These are phyloP conservation scores for Phyllosticta paracitricarpa DNA, from an alignment of 2,329 filamentous ascomycete genomes.

Conservation along the genomic window DNA sequence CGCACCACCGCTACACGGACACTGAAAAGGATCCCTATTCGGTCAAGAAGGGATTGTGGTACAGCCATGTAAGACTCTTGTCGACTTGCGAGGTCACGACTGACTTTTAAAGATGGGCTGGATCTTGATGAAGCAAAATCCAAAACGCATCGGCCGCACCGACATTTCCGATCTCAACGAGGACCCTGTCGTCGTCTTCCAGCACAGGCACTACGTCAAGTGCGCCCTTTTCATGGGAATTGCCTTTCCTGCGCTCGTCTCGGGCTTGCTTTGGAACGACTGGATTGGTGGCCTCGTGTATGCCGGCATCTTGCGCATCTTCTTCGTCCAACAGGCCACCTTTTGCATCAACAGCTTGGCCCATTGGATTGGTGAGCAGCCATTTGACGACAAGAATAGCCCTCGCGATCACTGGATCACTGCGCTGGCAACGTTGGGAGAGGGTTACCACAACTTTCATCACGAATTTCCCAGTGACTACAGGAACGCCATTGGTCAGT, in stretches of 20 bases:
- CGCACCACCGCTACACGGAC: slow-evolving; percentile 86
- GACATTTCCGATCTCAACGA: slow-evolving; percentile 85
- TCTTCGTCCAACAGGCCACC: slow-evolving; percentile 84
- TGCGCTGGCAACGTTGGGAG: slow-evolving; percentile 72
- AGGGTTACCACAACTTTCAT: slow-evolving; percentile 93
- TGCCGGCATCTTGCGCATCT: slow-evolving; percentile 74
- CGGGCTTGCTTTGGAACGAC: slow-evolving; percentile 71
- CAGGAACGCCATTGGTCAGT: slow-evolving; percentile 64
- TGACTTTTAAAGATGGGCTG: slow-evolving; percentile 50
- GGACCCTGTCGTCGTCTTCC: slow-evolving; percentile 75
- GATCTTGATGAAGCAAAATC: slow-evolving; percentile 93
- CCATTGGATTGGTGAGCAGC: slow-evolving; percentile 86
- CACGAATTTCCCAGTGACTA: slow-evolving; percentile 92
- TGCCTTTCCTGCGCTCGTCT: slow-evolving; percentile 62
- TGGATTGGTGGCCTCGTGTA: slow-evolving; percentile 77
- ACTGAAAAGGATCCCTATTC: slow-evolving; percentile 89
- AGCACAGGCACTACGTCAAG: slow-evolving; percentile 80
- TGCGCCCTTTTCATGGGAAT: slow-evolving; percentile 68
- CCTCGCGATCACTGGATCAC: slow-evolving; percentile 83
- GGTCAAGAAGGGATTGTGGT: slow-evolving; percentile 67
- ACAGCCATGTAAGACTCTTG: slow-evolving; percentile 6
- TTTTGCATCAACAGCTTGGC: slow-evolving; percentile 90
- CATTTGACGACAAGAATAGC: slow-evolving; percentile 86
- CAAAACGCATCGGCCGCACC: slow-evolving; percentile 76
- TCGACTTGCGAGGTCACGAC: not conserved